Base-by-base conservation (phyloP, 352 stramenopile genomes). In the Phytophthora tubulina region DNA sequence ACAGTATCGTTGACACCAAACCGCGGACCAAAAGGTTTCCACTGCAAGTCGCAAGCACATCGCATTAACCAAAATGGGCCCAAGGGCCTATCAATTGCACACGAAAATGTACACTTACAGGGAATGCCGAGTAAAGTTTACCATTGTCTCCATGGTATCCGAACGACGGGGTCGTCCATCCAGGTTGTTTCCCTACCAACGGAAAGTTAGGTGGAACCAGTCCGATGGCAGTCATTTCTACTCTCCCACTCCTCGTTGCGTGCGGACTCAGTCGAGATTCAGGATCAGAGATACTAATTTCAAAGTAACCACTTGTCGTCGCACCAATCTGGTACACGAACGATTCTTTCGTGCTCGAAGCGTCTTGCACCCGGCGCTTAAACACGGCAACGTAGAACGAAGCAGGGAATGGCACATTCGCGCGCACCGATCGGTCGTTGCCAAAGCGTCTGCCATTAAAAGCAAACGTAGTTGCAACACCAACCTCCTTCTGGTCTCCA, bases 111-210 rank as follows among this genome's bases (percentile, higher is more conserved):
- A 14, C 46, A 76, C 90, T 81, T 59, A 72, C 74, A 21, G 71
- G 67, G 32, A 78, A 76, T 15, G 81, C 61, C 13, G 80, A 76
- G 63, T 92, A 95, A 2, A 91, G 68, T 49, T 85, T 72, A 7
- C 88, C 88, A 44, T 94, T 88, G 53, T 95, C 88, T 41, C 88
- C 85, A 53, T 95, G 88, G 63, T 94, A 95, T 5, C 88, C 88
- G 46, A 82, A 87, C n/a, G 88, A 95, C 17, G 81, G 27, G 5
- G 53, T 41, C 9, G 79, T 81, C 88, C 88, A 95, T 3, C 88
- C 88, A 3, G 88, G 88, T 53, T 94, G 86, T 32, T 87, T 84
- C 9, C 75, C 81, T 1, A 94, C 64, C 38, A 95, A 69, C 11
- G 67, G 70, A 52, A 95, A 95, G 10, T 41, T 67, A 4, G 60